Evolutionary conservation across 495 filamentous ascomycete species (phyloP).

Genomic region (Hypoxylon fuscum): DNA sequence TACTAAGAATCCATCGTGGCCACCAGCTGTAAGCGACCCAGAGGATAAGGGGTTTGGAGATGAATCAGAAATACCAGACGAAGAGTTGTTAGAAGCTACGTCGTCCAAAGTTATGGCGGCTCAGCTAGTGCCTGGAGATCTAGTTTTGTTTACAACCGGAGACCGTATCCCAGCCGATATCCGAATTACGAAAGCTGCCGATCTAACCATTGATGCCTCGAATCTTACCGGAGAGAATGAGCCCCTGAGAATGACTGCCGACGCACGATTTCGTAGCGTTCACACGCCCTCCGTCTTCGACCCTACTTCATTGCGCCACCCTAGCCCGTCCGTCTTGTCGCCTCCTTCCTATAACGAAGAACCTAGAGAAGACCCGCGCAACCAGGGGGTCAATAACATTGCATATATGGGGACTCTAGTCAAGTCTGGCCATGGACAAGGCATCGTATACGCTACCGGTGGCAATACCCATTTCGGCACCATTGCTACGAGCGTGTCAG

Average conservation of each 20-base stretch:
- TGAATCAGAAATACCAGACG: slow-evolving; percentile 51
- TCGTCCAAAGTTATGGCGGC: slow-evolving; percentile 84
- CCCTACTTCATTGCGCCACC: slow-evolving; percentile 44
- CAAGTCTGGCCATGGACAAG: slow-evolving; percentile 93
- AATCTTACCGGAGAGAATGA: slow-evolving; percentile 98
- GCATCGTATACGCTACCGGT: slow-evolving; percentile 93
- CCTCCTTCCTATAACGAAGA: slow-evolving; percentile 34
- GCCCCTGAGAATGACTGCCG: slow-evolving; percentile 78
- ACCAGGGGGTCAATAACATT: slow-evolving; percentile 70
- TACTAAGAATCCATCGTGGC: slow-evolving; percentile 56
- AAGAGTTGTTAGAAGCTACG: slow-evolving; percentile 70
- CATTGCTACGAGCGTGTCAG: slow-evolving; percentile 89
- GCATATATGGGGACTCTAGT: slow-evolving; percentile 99
- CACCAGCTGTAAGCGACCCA: slow-evolving; percentile 45
- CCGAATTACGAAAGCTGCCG: slow-evolving; percentile 86
- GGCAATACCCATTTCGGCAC: slow-evolving; percentile 95
- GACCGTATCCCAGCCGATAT: slow-evolving; percentile 97
- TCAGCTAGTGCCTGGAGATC: slow-evolving; percentile 88
- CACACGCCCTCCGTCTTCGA: slow-evolving; percentile 32
- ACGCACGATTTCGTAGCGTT: slow-evolving; percentile 70
- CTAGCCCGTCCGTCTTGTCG: slow-evolving; percentile 49
- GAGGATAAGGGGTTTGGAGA: slow-evolving; percentile 39
- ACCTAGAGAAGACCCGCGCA: slow-evolving; percentile 41
- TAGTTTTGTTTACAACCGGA: slow-evolving; percentile 92
- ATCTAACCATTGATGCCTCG: slow-evolving; percentile 93